Percentiles rank a stretch among this genome's conserved stretches.
Evolutionary conservation across 2,329 filamentous ascomycete species (phyloP).

Genomic region (Fusarium tjaetaba): DNA sequence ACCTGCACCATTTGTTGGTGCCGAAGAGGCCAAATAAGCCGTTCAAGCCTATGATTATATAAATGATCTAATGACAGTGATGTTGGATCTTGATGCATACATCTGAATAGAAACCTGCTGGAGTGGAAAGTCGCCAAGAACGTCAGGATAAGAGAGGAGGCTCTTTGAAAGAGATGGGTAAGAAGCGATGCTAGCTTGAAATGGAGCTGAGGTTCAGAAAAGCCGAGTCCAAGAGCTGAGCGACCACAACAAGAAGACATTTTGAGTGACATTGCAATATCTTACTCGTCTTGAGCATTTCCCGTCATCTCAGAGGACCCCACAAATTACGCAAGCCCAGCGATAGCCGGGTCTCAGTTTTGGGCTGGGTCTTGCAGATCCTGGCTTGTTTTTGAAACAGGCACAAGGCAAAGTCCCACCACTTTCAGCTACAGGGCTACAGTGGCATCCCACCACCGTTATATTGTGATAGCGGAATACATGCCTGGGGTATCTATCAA

Average conservation of each 20-base stretch:
- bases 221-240: background rate
- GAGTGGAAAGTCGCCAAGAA: background rate
- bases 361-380: slow-evolving; percentile 1
- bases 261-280: background rate
- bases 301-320: background rate
- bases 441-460: slow-evolving; percentile 31
- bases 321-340: slow-evolving; percentile 27
- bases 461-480: slow-evolving; percentile 45
- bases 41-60: background rate
- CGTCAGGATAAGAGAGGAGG: background rate
- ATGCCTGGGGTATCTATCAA: background rate
- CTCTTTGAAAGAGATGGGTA: slow-evolving; percentile 21
- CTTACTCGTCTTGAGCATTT: background rate
- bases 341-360: slow-evolving; percentile 35
- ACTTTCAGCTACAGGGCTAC: background rate
- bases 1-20: slow-evolving; percentile 51
- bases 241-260: background rate
- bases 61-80: slow-evolving; percentile 31
- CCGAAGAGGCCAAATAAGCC: slow-evolving; percentile 40
- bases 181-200: background rate
- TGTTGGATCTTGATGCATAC: slow-evolving; percentile 10
- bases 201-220: background rate
- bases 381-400: slow-evolving; percentile 35
- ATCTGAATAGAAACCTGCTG: slow-evolving; percentile 6
- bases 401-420: slow-evolving; percentile 14